phyloP scores from a whole-genome alignment of 2,329 filamentous ascomycete species.

The Colletotrichum scovillei region DNA sequence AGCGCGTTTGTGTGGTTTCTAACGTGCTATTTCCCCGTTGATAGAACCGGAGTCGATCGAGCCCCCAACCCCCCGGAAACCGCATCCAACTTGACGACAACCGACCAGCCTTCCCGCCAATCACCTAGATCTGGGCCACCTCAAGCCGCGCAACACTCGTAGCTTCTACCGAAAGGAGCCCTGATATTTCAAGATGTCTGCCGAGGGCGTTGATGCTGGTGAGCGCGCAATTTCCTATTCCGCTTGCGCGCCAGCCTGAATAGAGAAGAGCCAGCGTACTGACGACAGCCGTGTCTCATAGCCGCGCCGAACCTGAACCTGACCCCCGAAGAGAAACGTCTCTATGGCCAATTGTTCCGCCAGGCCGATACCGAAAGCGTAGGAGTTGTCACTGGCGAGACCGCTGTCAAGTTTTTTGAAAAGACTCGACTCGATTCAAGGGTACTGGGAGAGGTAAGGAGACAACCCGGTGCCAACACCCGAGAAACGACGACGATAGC shows the following conservation, averaged over 20 bases:
- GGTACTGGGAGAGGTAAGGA: conserved; percentile 83
- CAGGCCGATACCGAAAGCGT: conserved; percentile 92
- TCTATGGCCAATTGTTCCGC: conserved; percentile 92
- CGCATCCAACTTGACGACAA: conserved; percentile 11
- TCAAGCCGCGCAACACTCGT: not conserved
- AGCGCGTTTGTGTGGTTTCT: not conserved
- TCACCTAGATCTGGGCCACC: not conserved
- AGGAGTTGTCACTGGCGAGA: conserved; percentile 93
- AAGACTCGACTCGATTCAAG: conserved; percentile 90
- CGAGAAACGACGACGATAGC: not conserved
- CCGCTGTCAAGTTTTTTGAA: conserved; percentile 97
- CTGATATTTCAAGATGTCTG: conserved; percentile 27
- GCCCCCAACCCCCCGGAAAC: conserved; percentile 24
- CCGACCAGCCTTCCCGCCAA: not conserved
- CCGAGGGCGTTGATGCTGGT: conserved; percentile 34
- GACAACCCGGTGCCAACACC: not conserved
- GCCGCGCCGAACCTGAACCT: conserved; percentile 82
- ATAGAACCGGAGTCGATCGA: conserved; percentile 11
- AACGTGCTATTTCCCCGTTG: not conserved
- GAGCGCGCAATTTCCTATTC: not conserved
- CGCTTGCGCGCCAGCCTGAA: not conserved
- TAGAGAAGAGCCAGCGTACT: not conserved
- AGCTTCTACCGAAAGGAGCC: conserved; percentile 1
- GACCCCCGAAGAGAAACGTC: conserved; percentile 89
- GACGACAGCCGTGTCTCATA: conserved; percentile 43